These are phyloP conservation scores for Cercis canadensis DNA, from an alignment of 306 rosid genomes.

Conservation along the genomic window DNA sequence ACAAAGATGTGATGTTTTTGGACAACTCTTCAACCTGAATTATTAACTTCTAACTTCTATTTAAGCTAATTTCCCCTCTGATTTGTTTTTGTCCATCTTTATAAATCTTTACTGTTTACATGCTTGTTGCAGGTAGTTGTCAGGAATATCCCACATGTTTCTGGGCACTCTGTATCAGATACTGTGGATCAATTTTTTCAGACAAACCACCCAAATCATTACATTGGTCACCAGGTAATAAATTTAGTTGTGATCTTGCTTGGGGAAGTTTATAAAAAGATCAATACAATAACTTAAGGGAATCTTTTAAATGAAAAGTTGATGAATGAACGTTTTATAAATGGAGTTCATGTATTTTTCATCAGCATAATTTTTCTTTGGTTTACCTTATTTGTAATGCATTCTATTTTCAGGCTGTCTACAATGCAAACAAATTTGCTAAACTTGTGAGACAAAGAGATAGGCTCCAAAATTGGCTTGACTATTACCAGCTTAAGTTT, in stretches of 20 bases:
- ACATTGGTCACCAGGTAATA: conserved; percentile 94
- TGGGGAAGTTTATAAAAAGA: conserved; percentile 11
- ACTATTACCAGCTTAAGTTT: no score
- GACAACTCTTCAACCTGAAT: neutral
- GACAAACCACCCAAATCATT: conserved; percentile 80
- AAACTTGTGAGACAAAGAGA: no score
- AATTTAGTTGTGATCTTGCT: conserved; percentile 3
- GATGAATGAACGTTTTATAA: neutral
- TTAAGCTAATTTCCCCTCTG: neutral
- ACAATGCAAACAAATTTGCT: no score
- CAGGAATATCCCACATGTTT: conserved; percentile 67
- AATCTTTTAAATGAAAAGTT: conserved; percentile 20
- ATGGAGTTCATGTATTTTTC: conserved; percentile 8
- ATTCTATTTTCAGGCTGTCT: no score
- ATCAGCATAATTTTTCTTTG: conserved; percentile 1
- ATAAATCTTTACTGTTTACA: conserved; percentile 24
- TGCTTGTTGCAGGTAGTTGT: conserved; percentile 79
- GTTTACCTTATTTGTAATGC: conserved; percentile 12
- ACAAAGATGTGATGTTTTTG: no score
- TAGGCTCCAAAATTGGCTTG: no score
- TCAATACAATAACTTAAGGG: neutral
- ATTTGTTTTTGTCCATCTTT: conserved; percentile 1
- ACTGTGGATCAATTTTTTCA: conserved; percentile 76
- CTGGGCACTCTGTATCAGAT: conserved; percentile 72
- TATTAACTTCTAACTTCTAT: neutral